Evolutionary conservation across 257 asterid genomes (phyloP).

Genomic region (Ocimum tenuiflorum): DNA sequence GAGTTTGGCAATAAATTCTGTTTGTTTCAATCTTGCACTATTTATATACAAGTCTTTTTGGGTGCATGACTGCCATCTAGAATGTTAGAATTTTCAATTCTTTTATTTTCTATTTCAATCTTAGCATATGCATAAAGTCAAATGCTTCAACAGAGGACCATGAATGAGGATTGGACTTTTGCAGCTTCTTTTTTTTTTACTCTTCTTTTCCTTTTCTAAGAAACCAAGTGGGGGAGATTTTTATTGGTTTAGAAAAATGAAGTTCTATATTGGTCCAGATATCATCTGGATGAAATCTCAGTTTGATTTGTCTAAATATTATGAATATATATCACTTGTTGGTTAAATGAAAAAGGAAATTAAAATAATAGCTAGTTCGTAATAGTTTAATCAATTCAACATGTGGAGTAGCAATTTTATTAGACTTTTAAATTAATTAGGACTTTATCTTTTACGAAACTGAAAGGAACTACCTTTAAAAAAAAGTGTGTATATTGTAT

Average conservation of each 20-base stretch:
- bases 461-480: neutral
- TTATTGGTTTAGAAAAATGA: neutral
- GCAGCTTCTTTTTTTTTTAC: neutral
- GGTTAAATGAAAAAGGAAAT: no score
- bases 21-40: neutral
- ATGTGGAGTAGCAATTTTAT: neutral
- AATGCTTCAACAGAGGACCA: constrained; percentile 4
- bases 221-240: neutral
- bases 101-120: neutral
- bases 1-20: neutral
- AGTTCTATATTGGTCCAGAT: neutral
- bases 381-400: no score
- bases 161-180: neutral
- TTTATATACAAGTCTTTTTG: neutral
- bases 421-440: neutral
- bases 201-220: neutral
- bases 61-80: constrained; percentile 12
- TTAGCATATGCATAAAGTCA: constrained; percentile 9
- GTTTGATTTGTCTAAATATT: no score
- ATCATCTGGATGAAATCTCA: neutral
- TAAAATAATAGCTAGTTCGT: no score
- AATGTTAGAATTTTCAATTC: constrained; percentile 16
- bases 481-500: no score
- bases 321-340: no score
- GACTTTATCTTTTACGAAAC: neutral